Evolutionary conservation across 1,284 basidiomycete genomes (phyloP), one percentile per base, ranked within the genome.

Genomic region (Rhodotorula sp.): DNA sequence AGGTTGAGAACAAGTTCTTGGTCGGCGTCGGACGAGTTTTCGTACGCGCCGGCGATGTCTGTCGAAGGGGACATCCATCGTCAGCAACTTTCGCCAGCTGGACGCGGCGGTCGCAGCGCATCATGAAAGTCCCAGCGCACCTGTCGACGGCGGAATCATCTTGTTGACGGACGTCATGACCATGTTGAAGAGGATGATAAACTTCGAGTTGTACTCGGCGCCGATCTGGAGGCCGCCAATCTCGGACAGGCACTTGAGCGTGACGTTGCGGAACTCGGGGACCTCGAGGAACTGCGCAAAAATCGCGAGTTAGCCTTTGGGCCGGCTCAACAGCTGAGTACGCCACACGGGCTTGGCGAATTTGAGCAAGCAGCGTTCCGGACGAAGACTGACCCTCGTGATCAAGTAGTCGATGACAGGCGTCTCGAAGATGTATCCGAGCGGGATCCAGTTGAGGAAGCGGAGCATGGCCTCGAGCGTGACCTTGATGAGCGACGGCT

Each of bases 391-490:
- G 81, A 92, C 92, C 76, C 93, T 86, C 76, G 88, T 89, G 60
- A 99, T 86, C 30, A 99, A 85, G 68, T 92, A 86, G 82, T 99
- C 96, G 76, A 99, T 98, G 78, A 99, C 90, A 60, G 90, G 92
- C 2, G 96, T 99, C 83, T 99, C 96, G 76, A 99, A 99, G 77
- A 99, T 98, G 81, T 95, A 99, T 34, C 95, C 96, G 56, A 99
- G 84, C 59, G 96, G 96, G 78, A 99, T 99, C 96, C 96, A 99
- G 82, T 98, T 98, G 77, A 99, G 83, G 86, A 99, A 99, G 68
- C 94, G 86, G 69, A 99, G 85, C 53, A 99, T 85, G 0, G 96
- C 99, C 81, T 99, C 95, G 72, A 99, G 84, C 6, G 96, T 99
- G 15, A 91, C 92, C 81, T 88, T 94, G 83, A 99, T 95, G 68